These are phyloP conservation scores for Candida sanyaensis DNA, from an alignment of 1,139 yeast species.

Conservation along the genomic window DNA sequence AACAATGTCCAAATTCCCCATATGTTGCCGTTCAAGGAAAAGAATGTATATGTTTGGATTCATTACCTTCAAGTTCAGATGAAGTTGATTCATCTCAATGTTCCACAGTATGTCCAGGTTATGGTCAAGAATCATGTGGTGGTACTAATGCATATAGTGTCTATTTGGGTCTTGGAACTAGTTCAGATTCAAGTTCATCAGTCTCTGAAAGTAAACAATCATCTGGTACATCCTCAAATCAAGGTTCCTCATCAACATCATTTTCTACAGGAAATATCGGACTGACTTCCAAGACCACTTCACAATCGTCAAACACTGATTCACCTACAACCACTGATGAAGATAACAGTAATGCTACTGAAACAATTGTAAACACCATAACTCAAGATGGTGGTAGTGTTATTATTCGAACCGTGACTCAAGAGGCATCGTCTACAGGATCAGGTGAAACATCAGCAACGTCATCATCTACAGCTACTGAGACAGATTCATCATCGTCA, in stretches of 20 bases:
- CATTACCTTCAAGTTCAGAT: conserved; percentile 45
- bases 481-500: conserved; percentile 3
- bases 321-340: conserved; percentile 1
- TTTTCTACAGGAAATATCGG: conserved; percentile 10
- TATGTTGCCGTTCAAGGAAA: conserved; percentile 65
- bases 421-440: conserved; percentile 6
- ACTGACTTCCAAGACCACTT: conserved; percentile 9
- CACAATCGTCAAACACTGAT: conserved; percentile 24
- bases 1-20: conserved; percentile 46
- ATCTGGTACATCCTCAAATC: conserved; percentile 5
- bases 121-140: conserved; percentile 55
- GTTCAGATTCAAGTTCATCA: conserved; percentile 6
- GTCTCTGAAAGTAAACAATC: conserved; percentile 7
- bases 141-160: conserved; percentile 48
- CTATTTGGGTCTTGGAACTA: conserved; percentile 25
- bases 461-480: conserved; percentile 22
- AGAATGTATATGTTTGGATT: conserved; percentile 66
- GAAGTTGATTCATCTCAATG: conserved; percentile 35
- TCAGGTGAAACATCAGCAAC: conserved; percentile 16
- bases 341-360: conserved; percentile 6
- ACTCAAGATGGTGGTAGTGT: conserved; percentile 9
- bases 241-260: conserved; percentile 1
- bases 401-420: conserved; percentile 13
- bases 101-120: conserved; percentile 52
- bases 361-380: conserved; percentile 8